Base-by-base conservation (phyloP, 2,329 filamentous ascomycete species). In the Pyricularia grisea region DNA sequence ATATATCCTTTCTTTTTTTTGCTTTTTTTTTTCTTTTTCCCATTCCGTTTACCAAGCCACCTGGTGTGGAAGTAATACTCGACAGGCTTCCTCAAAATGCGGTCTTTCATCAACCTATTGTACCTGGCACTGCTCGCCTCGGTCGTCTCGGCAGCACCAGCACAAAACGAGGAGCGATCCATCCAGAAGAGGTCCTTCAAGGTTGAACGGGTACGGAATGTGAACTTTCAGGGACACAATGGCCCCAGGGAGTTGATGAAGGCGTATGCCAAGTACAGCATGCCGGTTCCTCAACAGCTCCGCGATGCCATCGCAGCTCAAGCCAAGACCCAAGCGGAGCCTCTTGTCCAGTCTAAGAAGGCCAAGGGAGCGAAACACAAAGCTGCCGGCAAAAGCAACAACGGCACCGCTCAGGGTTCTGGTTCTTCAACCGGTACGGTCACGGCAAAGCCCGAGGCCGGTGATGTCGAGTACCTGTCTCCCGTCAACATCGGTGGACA, bases 401-500 rank as follows among this genome's bases (percentile, higher is more conserved):
- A n/a, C n/a, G n/a, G n/a, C n/a, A n/a, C n/a, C n/a, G n/a, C n/a
- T n/a, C n/a, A n/a, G n/a, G n/a, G n/a, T n/a, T n/a, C n/a, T n/a
- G n/a, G n/a, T n/a, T n/a, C n/a, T n/a, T n/a, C n/a, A 74, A 82
- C 77, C 42, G 90, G 90, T 66, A 78, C 84, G 60, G 91, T 92
- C 68, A 80, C 85, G 33, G 88, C 89, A 68, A 88, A 85, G 31
- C 87, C 89, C 14, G 86, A 89, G 71, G 79, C 84, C 64, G 87
- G 88, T 73, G 90, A 91, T 74, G 82, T 86, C 66, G 87, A 92
- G 70, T 94, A 92, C 74, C 83, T 94, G 14, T 85, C 88, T 0
- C 88, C 89, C 0, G 87, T 92, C 68, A 84, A 76, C n/a, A 85
- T 93, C 71, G 90, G 90, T 70, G 88, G 88, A 5, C 90, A 92